Percentiles rank a stretch among this genome's conserved stretches.
These are phyloP conservation scores for Vaccinium vitisidaea DNA, from an alignment of 148 eudicot genomes.

Conservation along the genomic window DNA sequence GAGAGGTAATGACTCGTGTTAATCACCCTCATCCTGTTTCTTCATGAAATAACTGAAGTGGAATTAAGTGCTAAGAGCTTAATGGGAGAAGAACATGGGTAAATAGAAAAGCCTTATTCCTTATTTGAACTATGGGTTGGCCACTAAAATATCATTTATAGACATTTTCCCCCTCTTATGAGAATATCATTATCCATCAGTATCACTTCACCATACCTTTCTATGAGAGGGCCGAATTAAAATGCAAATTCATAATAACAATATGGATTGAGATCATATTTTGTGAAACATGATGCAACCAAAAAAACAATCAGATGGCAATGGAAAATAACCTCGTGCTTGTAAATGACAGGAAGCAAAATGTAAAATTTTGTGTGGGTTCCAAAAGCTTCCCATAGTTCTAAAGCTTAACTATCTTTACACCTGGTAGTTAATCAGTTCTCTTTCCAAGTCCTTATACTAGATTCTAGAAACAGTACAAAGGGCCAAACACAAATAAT, in stretches of 20 bases:
- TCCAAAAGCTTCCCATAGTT: background rate
- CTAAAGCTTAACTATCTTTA: background rate
- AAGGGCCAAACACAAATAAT: background rate
- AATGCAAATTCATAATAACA: background rate
- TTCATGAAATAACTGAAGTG: too few relatives aligned
- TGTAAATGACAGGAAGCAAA: background rate
- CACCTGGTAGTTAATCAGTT: background rate
- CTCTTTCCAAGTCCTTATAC: background rate
- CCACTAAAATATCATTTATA: too few relatives aligned
- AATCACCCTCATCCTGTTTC: background rate
- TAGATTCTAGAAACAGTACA: background rate
- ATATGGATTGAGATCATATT: background rate
- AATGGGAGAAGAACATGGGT: background rate
- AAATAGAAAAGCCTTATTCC: background rate
- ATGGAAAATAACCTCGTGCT: background rate
- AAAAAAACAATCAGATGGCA: background rate
- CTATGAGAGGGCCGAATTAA: background rate
- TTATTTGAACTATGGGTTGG: too few relatives aligned
- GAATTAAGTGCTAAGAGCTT: background rate
- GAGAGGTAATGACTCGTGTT: background rate
- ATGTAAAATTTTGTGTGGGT: background rate
- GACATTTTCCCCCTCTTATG: too few relatives aligned
- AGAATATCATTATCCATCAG: too few relatives aligned
- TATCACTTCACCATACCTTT: too few relatives aligned
- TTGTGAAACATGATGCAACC: background rate